Evolutionary conservation across 352 stramenopile genomes (phyloP), one percentile per base, ranked within the genome.

Genomic region (Phytophthora tentaculata): DNA sequence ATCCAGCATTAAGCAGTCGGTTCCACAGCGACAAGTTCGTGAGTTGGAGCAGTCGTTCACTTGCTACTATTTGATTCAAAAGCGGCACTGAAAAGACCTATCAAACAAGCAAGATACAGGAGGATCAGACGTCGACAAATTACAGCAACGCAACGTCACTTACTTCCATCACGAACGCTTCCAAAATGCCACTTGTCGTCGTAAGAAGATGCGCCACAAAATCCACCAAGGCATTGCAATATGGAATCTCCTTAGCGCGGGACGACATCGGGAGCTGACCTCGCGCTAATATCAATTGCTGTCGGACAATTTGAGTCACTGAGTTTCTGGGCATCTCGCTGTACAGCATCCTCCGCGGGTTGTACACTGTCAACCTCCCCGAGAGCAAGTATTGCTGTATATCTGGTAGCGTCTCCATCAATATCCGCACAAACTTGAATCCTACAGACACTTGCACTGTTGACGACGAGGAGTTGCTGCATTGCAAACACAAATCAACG

Each of bases 41-140:
- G 5, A 90, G 50, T 35, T 66, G 54, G 14, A 64, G 29, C 23
- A 86, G 23, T 2, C 52, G 45, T 14, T 75, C 53, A 9, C 49
- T 10, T 22, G 61, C 50, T 13, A 83, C 43, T 5, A 78, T 29
- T 61, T 86, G 67, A 13, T 72, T 61, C 22, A 89, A 69, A 32
- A 82, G 53, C 10, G 79, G 81, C 12, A 89, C 54, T 2, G 81
- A 86, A 28, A 88, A 71, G 6, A 88, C 59, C 80, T 88, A 41
- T 2, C 22, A 67, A 53, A 52, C 28, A 32, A 9, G 9, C 28
- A 32, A 5, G 9, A 8, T 8, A 9, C 28, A 32, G 28, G 5
- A 32, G n/a, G 28, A 32, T 8, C 28, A 32, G 5, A 32, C 28
- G 28, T 8, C 9, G 9, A 8, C 9, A 32, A 32, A 32, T 8